Conservation (phyloP, 345 rosid genomes). For the Aquilaria sinensis region DNA sequence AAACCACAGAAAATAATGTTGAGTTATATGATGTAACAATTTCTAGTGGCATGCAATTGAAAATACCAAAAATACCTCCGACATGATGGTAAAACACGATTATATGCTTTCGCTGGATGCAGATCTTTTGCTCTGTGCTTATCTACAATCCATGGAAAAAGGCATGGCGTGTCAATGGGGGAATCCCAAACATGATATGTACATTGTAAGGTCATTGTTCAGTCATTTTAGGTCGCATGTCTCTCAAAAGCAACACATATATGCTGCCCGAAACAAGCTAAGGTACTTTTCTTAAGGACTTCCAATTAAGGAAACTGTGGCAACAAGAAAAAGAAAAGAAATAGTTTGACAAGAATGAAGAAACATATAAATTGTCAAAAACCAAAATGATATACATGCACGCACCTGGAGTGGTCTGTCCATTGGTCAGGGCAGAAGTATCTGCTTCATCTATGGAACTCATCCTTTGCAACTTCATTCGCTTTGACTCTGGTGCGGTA, state of each 20-base stretch:
- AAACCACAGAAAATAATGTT: constrained; percentile 1
- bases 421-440: constrained; percentile 29
- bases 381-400: background rate
- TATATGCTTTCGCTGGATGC: constrained; percentile 31
- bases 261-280: too few relatives aligned
- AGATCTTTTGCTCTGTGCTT: constrained; percentile 33
- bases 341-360: background rate
- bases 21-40: background rate
- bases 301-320: too few relatives aligned
- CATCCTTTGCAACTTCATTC: constrained; percentile 31
- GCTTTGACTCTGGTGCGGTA: constrained; percentile 26
- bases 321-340: background rate
- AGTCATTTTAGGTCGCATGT: background rate
- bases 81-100: constrained; percentile 47
- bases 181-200: too few relatives aligned
- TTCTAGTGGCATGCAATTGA: background rate
- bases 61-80: constrained; percentile 43
- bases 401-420: constrained; percentile 45
- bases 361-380: too few relatives aligned
- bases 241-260: background rate
- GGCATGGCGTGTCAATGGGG: background rate
- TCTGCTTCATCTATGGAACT: constrained; percentile 28
- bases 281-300: too few relatives aligned
- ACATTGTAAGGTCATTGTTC: too few relatives aligned
- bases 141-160: constrained; percentile 24